Base-by-base conservation (phyloP, 306 rosid species). In the Prunus mongolica region DNA sequence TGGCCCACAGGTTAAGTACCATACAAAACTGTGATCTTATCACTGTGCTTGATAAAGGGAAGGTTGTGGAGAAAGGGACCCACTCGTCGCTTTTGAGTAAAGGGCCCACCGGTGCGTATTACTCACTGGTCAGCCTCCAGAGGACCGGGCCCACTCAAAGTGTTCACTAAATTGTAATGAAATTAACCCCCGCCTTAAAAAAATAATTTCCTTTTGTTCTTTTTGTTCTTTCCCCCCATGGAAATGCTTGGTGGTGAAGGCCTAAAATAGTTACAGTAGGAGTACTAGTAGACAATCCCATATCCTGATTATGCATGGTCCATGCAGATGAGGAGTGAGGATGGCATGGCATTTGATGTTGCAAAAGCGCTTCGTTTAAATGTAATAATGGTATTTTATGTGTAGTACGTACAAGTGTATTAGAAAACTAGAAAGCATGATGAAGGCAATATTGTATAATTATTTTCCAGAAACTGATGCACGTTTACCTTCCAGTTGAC, bases 1-100 rank as follows among this genome's bases (percentile, higher is more conserved):
- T 94, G 85, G 98, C 98, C 3, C 98, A 94, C 44, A 83, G 97
- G 83, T 56, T 94, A 84, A 91, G 96, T 77, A 94, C 94, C 2
- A 90, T 94, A 18, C 94, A 89, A 4, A 85, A 87, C 9, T 90
- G 97, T 75, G 89, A 94, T 77, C 27, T 9, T 30, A 94, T 94
- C 46, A 88, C 89, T 3, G 96, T 94, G 63, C 73, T 94, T 67
- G 98, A 90, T 30, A 94, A 94, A 67, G 98, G 98, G 46, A 82
- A 0, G 71, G 86, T 91, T 47, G 87, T 91, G 78, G 98, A 94
- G 82, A 86, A 80, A 69, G 98, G 97, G 63, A 83, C 91, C 4
- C 98, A 94, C 52, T 84, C 91, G 0, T 63, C 89, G 11, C 81
- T 94, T 69, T 44, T 94, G 78, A 93, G 74, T 2, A 79, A 86